These are phyloP conservation scores for Chamaecrista fasciculata DNA, from an alignment of 306 rosid species.

Conservation along the genomic window DNA sequence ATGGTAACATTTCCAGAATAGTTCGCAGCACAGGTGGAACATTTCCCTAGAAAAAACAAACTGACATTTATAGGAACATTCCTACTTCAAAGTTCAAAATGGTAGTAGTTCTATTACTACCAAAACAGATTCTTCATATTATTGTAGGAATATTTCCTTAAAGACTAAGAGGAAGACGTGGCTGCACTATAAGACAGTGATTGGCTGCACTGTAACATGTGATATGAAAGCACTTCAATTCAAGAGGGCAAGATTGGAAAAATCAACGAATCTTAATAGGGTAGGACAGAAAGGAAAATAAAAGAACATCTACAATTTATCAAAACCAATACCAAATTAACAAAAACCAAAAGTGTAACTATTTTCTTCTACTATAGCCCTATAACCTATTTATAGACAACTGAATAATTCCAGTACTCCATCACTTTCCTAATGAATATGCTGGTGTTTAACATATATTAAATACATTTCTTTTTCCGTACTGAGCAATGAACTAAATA, in stretches of 20 bases:
- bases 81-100: neutral
- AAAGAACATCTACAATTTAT: neutral
- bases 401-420: no score
- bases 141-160: conserved; percentile 11
- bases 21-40: conserved; percentile 83
- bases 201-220: no score
- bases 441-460: neutral
- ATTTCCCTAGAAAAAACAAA: conserved; percentile 57
- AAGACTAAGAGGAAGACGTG: conserved; percentile 16
- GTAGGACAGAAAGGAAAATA: neutral
- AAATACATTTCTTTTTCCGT: no score
- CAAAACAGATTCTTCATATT: conserved; percentile 11
- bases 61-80: conserved; percentile 10
- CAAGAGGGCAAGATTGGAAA: no score
- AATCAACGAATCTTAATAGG: no score
- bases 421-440: neutral
- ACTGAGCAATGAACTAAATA: no score
- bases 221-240: no score
- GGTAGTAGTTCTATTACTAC: conserved; percentile 19
- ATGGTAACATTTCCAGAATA: conserved; percentile 76
- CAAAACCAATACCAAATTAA: no score
- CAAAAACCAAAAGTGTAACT: no score
- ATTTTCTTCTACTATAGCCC: no score
- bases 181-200: neutral
- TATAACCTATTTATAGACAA: no score